Base-by-base conservation (phyloP, 495 filamentous ascomycete genomes). In the Aspergillus leporis region DNA sequence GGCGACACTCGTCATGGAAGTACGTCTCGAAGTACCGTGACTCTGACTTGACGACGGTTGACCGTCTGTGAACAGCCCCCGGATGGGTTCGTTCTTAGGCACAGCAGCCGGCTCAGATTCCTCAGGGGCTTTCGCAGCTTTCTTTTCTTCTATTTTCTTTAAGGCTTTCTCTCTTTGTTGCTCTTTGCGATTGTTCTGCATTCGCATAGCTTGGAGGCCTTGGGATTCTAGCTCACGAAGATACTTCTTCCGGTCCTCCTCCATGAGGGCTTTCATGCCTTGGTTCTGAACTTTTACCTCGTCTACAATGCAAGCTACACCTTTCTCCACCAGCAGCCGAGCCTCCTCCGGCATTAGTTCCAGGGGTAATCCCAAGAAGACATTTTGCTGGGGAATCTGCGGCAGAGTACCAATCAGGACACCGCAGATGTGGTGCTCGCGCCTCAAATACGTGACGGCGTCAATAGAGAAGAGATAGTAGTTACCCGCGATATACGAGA, bases 281-380 rank as follows among this genome's bases (percentile, higher is more conserved):
- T 77, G 61, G 8, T 79, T 76, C 68, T 97, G 92, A 57, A 81
- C 85, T 25, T 78, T 73, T 23, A 78, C 75, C 71, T 95, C 92
- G 69, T 96, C 87, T 65, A 89, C 87, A 59, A 96, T 82, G 73
- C 88, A 92, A 56, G 83, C 92, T 64, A 85, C 82, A 64, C 83
- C 85, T 64, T 87, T 88, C 63, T 96, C 90, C 58, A 96, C 86
- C 32, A 98, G 82, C 55, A 96, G 68, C 55, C 85, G 82, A 3
- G 87, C 92, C 76, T 98, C 94, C 70, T 98, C 94, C 0, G 90
- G 87, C 82, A 93, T 91, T 41, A 98, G 77, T 75, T 97, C 87
- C 38, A 97, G 66, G 1, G 94, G 94, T 36, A 98, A 72, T 19
- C 94, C 91, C 57, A 92, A 81, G 70, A 98, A 97, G 51, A 97